Evolutionary conservation across 768 basidiomycete species (phyloP), one percentile per base, ranked within the genome.

Genomic region (Termitomyces heimii): DNA sequence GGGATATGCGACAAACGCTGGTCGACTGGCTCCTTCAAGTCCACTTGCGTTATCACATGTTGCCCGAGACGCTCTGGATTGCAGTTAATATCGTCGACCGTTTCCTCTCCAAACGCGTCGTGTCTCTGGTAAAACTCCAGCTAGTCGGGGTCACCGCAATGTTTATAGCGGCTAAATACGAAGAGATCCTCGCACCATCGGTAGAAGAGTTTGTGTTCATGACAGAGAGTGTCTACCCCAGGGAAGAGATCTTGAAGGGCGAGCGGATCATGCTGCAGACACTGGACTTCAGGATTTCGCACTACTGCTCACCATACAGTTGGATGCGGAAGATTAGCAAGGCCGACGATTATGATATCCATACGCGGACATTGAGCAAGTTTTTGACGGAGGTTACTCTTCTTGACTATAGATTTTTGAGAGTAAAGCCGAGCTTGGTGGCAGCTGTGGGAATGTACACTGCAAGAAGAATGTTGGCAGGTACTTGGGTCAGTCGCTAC

Each of bases 291-390:
- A 86, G 88, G 71, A 70, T 99, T 73, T 98, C 95, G 58, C 88
- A 94, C 59, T 99, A 99, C 74, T 98, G 97, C 76, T 97, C 95
- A 52, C 97, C 97, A 4, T 98, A 98, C 77, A 94, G 91, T 70
- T 98, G 97, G 96, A 94, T 98, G 82, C 85, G 97, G 58, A 89
- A 88, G 66, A 98, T 99, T 70, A 95, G 92, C 82, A 97, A 94
- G 72, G 96, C 97, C 35, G 97, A 99, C 75, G 92, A 96, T 71
- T 99, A 98, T 71, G 94, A 98, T 68, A 87, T 98, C 67, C 96
- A 98, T 70, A 99, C 97, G 14, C 80, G 97, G 60, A 99, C 97
- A 28, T 76, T 99, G 48, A 89, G 93, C 81, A 99, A 99, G 74
- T 98, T 98, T 79, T 74, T 98, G 68, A 94, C 93, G 61, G 97